These are phyloP conservation scores for Termitomyces sp. DNA, from an alignment of 768 basidiomycete species.

Conservation along the genomic window DNA sequence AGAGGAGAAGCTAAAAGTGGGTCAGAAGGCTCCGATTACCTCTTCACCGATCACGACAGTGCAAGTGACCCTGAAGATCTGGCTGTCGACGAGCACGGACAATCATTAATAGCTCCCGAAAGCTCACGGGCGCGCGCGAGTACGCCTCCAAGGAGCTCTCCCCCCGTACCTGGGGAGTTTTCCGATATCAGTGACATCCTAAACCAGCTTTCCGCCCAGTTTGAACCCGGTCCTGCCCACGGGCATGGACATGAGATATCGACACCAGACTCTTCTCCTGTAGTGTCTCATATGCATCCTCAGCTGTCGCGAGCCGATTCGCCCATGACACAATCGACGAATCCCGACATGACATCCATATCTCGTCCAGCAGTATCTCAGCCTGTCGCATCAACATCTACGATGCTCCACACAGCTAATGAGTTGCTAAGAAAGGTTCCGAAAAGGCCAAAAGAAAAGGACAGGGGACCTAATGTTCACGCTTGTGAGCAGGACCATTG, in stretches of 20 bases:
- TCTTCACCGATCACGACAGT: constrained; percentile 49
- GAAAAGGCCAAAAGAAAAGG: constrained; percentile 41
- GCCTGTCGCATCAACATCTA: constrained; percentile 53
- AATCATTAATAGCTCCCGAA: constrained; percentile 29
- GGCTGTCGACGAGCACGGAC: constrained; percentile 23
- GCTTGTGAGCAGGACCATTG: constrained; percentile 72
- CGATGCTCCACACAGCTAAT: constrained; percentile 24
- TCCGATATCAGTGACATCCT: constrained; percentile 76
- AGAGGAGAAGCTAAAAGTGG: constrained; percentile 34
- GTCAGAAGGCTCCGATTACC: constrained; percentile 52
- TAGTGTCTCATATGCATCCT: constrained; percentile 38
- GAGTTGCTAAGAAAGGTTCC: constrained; percentile 27
- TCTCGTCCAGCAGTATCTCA: constrained; percentile 32
- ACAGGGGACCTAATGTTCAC: constrained; percentile 48
- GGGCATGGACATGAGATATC: constrained; percentile 38
- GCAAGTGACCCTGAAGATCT: constrained; percentile 41
- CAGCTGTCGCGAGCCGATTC: constrained; percentile 28
- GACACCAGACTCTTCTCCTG: constrained; percentile 45
- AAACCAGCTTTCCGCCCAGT: constrained; percentile 67
- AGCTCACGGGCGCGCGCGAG: constrained; percentile 29
- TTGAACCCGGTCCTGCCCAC: constrained; percentile 54
- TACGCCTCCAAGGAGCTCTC: constrained; percentile 40
- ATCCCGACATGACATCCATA: constrained; percentile 34
- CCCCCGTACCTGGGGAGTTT: constrained; percentile 56
- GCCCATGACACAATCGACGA: constrained; percentile 20